Base-by-base conservation (phyloP, 176 grass and related monocot species). In the Tillandsia fasciculata region DNA sequence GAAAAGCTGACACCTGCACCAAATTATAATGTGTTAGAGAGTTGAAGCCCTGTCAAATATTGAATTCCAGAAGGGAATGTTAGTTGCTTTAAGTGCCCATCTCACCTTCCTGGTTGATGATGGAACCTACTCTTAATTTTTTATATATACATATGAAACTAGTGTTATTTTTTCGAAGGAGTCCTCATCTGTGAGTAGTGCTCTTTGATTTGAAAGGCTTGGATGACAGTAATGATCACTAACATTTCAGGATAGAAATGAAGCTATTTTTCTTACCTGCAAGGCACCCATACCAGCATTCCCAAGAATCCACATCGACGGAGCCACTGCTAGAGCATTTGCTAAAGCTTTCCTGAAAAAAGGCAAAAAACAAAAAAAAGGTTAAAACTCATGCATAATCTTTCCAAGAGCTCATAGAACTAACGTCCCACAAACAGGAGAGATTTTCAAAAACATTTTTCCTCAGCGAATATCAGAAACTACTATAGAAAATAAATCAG, bases 281-380 rank as follows among this genome's bases (percentile, higher is more conserved):
- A 97, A 83, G 17, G 93, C 89, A 29, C 93, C 89, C 93, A 97
- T 97, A 79, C 93, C 93, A 73, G 89, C 89, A 77, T 97, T 92
- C 29, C 93, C 93, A 12, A 92, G 84, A 77, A 75, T 92, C 93
- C 93, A 97, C 86, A 97, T 97, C 49, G 93, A 97, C 48, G 93
- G 93, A 79, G 93, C 93, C 53, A 82, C 82, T 63, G 93, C 93
- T 64, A 97, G 80, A 20, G 93, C 93, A 72, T 97, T 97, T 78
- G 89, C 93, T 23, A 97, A 82, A 78, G 89, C 93, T 97, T 97
- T 90, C 89, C 93, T 97, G 68, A 65, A 88, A 82, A 73, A 54
- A 78, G 26, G 61, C 70, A 52, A 6, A 53, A 78, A 74, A 24
- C 77, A 12, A 69, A 17, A 77, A 59, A 59, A 5, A 61, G 10